Percentiles rank a stretch among this genome's conserved stretches.
Conservation (phyloP, 2,329 filamentous ascomycete genomes). For the Alternaria arbusti region DNA sequence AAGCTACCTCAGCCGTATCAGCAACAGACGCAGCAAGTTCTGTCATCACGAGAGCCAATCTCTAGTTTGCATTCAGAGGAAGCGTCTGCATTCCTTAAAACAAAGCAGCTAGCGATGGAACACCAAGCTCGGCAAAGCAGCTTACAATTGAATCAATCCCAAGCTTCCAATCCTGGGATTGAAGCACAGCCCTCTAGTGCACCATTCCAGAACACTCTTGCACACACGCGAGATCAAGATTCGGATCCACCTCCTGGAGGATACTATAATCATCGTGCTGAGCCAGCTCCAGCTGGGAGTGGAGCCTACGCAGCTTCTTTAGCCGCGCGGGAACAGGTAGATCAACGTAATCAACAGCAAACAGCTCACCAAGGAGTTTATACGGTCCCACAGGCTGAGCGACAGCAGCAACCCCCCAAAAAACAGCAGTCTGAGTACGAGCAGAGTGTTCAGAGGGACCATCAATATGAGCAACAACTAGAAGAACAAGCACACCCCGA, state of each 20-base stretch:
- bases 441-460: neutral
- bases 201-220: slow-evolving; percentile 10
- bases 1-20: slow-evolving; percentile 15
- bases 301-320: slow-evolving; percentile 25
- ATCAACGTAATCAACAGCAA: slow-evolving; percentile 18
- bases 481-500: slow-evolving; percentile 5
- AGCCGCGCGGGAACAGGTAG: slow-evolving; percentile 18
- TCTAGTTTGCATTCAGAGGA: slow-evolving; percentile 11
- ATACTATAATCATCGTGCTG: slow-evolving; percentile 33
- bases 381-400: slow-evolving; percentile 7
- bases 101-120: slow-evolving; percentile 31
- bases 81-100: slow-evolving; percentile 31
- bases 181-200: neutral
- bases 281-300: slow-evolving; percentile 10
- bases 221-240: slow-evolving; percentile 11
- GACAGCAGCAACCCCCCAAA: neutral
- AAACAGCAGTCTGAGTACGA: slow-evolving; percentile 1
- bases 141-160: slow-evolving; percentile 10
- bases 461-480: slow-evolving; percentile 12
- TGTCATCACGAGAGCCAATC: slow-evolving; percentile 10
- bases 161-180: slow-evolving; percentile 6
- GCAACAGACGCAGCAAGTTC: slow-evolving; percentile 11
- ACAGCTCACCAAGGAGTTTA: slow-evolving; percentile 4
- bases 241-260: slow-evolving; percentile 23
- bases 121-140: slow-evolving; percentile 17